Evolutionary conservation across 2,329 filamentous ascomycete genomes (phyloP).

Genomic region (Plenodomus biglobosus): DNA sequence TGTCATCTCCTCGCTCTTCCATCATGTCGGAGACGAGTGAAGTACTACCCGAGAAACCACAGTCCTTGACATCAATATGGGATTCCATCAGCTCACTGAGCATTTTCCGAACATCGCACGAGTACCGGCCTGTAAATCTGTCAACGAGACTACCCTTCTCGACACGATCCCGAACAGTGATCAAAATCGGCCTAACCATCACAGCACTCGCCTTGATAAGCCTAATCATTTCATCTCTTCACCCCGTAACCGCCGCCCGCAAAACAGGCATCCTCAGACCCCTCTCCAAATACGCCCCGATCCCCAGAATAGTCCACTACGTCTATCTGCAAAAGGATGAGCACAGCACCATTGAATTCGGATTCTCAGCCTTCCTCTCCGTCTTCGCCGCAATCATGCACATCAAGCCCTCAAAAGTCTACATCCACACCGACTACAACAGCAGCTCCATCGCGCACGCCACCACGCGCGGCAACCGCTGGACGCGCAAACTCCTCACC

Average conservation of each 20-base stretch:
- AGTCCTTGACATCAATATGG: neutral
- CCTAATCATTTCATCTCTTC: slow-evolving; percentile 2
- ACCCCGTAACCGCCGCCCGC: neutral
- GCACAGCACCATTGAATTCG: slow-evolving; percentile 11
- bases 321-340: slow-evolving; percentile 17
- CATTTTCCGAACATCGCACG: slow-evolving; percentile 8
- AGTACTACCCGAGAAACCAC: neutral
- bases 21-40: neutral
- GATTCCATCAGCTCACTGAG: slow-evolving; percentile 2
- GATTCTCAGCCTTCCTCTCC: slow-evolving; percentile 15
- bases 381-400: slow-evolving; percentile 17
- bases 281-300: slow-evolving; percentile 2
- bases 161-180: slow-evolving; percentile 4
- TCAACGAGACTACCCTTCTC: slow-evolving; percentile 3
- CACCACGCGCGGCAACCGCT: slow-evolving; percentile 8
- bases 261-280: slow-evolving; percentile 1
- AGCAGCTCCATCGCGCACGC: slow-evolving; percentile 14
- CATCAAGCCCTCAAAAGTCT: slow-evolving; percentile 17
- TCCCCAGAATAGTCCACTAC: slow-evolving; percentile 25
- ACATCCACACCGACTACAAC: slow-evolving; percentile 28
- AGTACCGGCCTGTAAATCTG: slow-evolving; percentile 4
- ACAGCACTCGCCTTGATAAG: slow-evolving; percentile 2
- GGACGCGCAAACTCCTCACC: slow-evolving; percentile 22
- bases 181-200: slow-evolving; percentile 7
- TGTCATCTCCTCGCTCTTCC: neutral